Evolutionary conservation across 805 yeast species (phyloP).

Genomic region (Blastobotrys attinorum): DNA sequence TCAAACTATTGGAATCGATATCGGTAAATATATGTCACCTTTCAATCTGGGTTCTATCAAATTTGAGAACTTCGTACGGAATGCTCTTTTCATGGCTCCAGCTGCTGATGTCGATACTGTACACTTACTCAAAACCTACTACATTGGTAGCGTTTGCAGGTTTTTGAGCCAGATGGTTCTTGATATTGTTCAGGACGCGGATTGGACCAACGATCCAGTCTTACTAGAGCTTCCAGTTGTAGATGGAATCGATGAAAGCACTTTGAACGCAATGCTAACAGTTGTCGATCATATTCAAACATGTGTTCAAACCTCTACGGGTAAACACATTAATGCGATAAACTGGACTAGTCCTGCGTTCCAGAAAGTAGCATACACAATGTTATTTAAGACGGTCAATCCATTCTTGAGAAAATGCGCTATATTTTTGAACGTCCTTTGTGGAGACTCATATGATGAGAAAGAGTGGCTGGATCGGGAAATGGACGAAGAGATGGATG

Average conservation of each 20-base stretch:
- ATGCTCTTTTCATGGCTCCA: slow-evolving; percentile 9
- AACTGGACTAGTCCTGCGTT: slow-evolving; percentile 19
- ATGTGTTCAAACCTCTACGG: no score
- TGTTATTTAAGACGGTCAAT: slow-evolving; percentile 48
- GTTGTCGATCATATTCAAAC: no score
- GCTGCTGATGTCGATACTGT: slow-evolving; percentile 2
- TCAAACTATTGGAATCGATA: neutral
- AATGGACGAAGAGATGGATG: no score
- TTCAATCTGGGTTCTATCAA: neutral
- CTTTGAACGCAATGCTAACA: slow-evolving; percentile 4
- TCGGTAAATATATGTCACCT: neutral
- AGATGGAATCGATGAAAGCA: slow-evolving; percentile 8
- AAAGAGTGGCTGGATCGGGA: slow-evolving; percentile 23
- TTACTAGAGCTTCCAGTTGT: slow-evolving; percentile 28
- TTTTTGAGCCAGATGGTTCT: slow-evolving; percentile 6
- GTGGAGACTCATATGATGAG: slow-evolving; percentile 38
- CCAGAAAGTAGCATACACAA: slow-evolving; percentile 35
- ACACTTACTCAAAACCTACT: slow-evolving; percentile 6
- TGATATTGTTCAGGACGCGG: slow-evolving; percentile 5
- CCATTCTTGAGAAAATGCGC: slow-evolving; percentile 61
- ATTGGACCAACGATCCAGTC: slow-evolving; percentile 12
- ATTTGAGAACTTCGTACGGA: slow-evolving; percentile 10
- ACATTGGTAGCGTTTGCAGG: slow-evolving; percentile 5
- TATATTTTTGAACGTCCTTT: slow-evolving; percentile 45
- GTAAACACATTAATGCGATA: slow-evolving; percentile 6